These are phyloP conservation scores for Vigna mungo DNA, from an alignment of 306 rosid species.

Conservation along the genomic window DNA sequence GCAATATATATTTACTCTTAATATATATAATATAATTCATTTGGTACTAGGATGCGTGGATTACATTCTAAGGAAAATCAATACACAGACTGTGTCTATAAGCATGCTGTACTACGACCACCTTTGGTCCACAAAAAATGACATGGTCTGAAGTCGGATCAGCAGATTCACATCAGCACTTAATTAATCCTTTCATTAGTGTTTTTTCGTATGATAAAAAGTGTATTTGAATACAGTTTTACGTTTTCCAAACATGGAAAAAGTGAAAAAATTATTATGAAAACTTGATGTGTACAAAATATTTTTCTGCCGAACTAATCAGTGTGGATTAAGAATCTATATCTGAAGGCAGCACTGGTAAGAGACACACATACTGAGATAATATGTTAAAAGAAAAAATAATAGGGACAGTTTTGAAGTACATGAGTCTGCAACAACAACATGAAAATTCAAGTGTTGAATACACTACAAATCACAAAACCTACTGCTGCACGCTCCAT, in stretches of 20 bases:
- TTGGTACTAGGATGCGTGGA: slow-evolving; percentile 41
- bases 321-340: too few relatives aligned
- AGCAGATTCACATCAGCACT: neutral
- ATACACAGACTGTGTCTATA: slow-evolving; percentile 15
- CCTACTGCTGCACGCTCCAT: neutral
- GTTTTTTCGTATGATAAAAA: neutral
- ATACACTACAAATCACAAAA: neutral
- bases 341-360: too few relatives aligned
- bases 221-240: neutral
- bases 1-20: slow-evolving; percentile 5
- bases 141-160: slow-evolving; percentile 19
- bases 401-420: neutral
- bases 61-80: slow-evolving; percentile 50
- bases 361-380: too few relatives aligned
- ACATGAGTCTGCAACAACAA: neutral
- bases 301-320: too few relatives aligned
- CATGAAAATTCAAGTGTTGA: neutral
- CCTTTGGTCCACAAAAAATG: slow-evolving; percentile 39
- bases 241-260: neutral
- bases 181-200: neutral
- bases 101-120: slow-evolving; percentile 36
- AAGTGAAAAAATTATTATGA: neutral
- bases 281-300: too few relatives aligned
- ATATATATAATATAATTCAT: neutral
- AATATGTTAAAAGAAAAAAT: neutral